Evolutionary conservation across 2,329 filamentous ascomycete genomes (phyloP), one percentile per base, ranked within the genome.

Genomic region (Hymenoscyphus scutula): DNA sequence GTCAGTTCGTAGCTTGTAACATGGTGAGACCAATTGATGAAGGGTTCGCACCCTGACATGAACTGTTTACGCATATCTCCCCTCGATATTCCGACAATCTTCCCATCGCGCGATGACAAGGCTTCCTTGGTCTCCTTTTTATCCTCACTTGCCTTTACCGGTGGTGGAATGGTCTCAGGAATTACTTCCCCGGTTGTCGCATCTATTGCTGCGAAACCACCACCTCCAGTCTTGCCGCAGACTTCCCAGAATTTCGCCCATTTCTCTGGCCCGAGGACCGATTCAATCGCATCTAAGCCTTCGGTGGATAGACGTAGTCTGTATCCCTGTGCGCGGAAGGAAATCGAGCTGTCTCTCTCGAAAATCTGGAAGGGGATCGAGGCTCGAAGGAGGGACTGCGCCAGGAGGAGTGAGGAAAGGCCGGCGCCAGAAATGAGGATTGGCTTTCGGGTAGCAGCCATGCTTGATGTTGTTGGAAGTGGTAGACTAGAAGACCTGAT

Each of bases 11-110:
- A 89, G 29, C 84, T 82, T 2, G 76, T 80, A 48, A 88, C 83
- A 3, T 82, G 78, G 60, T 79, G 80, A 11, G 73, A 77, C 82
- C 84, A 89, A 27, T 82, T 76, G 6, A 89, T 78, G 54, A 76
- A 76, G 0, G 78, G 71, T 64, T 88, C 85, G 62, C 80, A 81
- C 1, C 85, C 85, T 19, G 79, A 74, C 54, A 86, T 72, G 68
- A 89, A 88, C 5, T 84, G 65, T 55, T 74, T 77, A 2, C 86
- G 78, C 85, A 89, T 88, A 38, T 87, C 84, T 4, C 85, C 86
- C 5, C 86, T 76, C 0, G 84, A 80, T 48, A 89, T 86, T 0
- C 86, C 86, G 0, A 89, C 79, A 8, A 85, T 77, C 70, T 87
- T 85, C 5, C 82, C 84, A 45, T 77, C 84, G 23, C 84, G 78